Conservation (phyloP, 257 asterid species). For the Linaria vulgaris region DNA sequence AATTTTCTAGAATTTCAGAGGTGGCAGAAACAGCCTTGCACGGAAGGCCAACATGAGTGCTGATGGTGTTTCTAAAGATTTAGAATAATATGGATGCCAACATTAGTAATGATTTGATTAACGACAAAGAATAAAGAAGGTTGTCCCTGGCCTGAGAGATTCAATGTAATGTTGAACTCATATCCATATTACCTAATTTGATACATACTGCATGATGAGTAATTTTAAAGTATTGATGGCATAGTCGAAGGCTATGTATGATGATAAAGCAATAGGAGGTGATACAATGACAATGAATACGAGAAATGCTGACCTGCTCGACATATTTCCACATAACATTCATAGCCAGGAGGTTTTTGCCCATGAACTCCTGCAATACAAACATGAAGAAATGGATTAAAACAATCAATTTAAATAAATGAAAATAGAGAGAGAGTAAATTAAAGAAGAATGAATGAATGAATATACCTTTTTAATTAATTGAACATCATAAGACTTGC, state of each 20-base stretch:
- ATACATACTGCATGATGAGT: too few relatives aligned
- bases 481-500: slow-evolving; percentile 93
- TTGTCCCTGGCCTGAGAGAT: too few relatives aligned
- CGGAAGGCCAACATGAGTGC: not conserved
- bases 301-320: slow-evolving; percentile 73
- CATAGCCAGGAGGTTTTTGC: slow-evolving; percentile 88
- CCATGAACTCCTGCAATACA: slow-evolving; percentile 89
- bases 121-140: too few relatives aligned
- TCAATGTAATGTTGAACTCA: too few relatives aligned
- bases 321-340: slow-evolving; percentile 98
- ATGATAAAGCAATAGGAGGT: slow-evolving; percentile 6
- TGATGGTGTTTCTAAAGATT: not conserved
- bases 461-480: slow-evolving; percentile 80
- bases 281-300: slow-evolving; percentile 11
- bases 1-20: not conserved
- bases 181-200: too few relatives aligned
- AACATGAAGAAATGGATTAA: too few relatives aligned
- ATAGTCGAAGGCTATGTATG: not conserved
- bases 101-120: too few relatives aligned
- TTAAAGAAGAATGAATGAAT: slow-evolving; percentile 15
- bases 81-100: not conserved
- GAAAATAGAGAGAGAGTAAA: too few relatives aligned
- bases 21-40: not conserved
- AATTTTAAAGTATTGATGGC: slow-evolving; percentile 2
- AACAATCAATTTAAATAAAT: too few relatives aligned